A percentile compares a stretch with the other conserved stretches of the same genome.
Evolutionary conservation across 176 grass and related monocot genomes (phyloP).

Genomic region (Raddia distichophylla): DNA sequence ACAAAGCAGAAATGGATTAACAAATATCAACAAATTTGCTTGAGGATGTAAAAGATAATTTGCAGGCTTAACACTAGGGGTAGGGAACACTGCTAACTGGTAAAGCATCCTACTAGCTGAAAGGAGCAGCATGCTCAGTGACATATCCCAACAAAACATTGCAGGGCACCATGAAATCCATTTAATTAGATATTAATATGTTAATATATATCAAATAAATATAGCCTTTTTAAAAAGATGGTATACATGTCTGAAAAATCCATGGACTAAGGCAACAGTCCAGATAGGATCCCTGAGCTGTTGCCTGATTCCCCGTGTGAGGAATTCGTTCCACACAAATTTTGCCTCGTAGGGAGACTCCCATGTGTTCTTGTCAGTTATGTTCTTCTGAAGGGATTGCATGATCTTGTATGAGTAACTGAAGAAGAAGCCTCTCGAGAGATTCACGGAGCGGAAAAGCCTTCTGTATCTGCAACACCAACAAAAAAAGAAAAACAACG

Average conservation of each 20-base stretch:
- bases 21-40: background rate
- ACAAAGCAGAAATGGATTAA: background rate
- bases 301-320: slow-evolving; percentile 46
- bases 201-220: background rate
- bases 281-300: slow-evolving; percentile 54
- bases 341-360: slow-evolving; percentile 47
- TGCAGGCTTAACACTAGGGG: background rate
- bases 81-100: background rate
- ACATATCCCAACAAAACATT: background rate
- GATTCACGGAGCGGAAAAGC: slow-evolving; percentile 55
- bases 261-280: slow-evolving; percentile 59
- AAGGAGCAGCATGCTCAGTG: background rate
- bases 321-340: slow-evolving; percentile 70
- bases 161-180: background rate
- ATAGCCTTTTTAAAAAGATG: background rate
- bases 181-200: background rate
- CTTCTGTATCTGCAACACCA: slow-evolving; percentile 54
- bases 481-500: background rate
- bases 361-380: slow-evolving; percentile 35
- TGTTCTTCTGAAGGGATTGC: slow-evolving; percentile 63
- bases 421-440: slow-evolving; percentile 68
- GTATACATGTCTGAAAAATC: slow-evolving; percentile 61
- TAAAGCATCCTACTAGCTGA: background rate
- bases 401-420: slow-evolving; percentile 72
- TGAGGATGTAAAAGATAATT: background rate